Base-by-base conservation (phyloP, 441 rosid genomes). In the Mallotus japonicus region DNA sequence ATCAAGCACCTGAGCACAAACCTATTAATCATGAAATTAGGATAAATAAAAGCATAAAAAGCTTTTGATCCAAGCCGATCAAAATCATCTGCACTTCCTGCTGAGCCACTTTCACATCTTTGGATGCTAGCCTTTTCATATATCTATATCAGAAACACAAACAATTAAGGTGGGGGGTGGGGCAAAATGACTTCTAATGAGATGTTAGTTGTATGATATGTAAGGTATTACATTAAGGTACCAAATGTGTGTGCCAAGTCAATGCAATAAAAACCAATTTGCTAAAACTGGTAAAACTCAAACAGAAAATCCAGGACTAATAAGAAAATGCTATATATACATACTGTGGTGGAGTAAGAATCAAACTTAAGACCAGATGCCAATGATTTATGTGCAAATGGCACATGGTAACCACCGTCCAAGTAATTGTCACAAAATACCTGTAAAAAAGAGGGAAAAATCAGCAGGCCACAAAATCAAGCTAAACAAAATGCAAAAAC, bases 321-420 rank as follows among this genome's bases (percentile, higher is more conserved):
- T 8, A 20, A 58, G 44, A 55, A 71, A 60, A 12, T 47, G 32
- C 63, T 50, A 28, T 24, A 68, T 68, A 70, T 71, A 61, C 85
- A 70, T 87, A 94, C 97, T 66, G 83, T 77, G 73, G 97, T 88
- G 68, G 92, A 79, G 81, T 90, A 94, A 32, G 95, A 87, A 68
- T 87, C 89, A 11, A 94, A 88, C 62, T 87, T 65, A 40, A 94
- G 95, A 57, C 91, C 92, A 51, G 97, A 90, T 16, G 92, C 90
- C 66, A 92, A 84, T 76, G 85, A 92, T 85, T 89, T 88, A 78
- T 92, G 99, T 12, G 97, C 97, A 79, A 89, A 89, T 37, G 97
- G 99, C 60, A 94, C 99, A 78, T 94, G 97, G 82, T 92, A 94
- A 20, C 97, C 99, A 69, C 97, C 99, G 78, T 94, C 99, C 65